Evolutionary conservation across 139 green algal genomes (phyloP), one percentile per base, ranked within the genome.

Genomic region (Chlorella sp.): DNA sequence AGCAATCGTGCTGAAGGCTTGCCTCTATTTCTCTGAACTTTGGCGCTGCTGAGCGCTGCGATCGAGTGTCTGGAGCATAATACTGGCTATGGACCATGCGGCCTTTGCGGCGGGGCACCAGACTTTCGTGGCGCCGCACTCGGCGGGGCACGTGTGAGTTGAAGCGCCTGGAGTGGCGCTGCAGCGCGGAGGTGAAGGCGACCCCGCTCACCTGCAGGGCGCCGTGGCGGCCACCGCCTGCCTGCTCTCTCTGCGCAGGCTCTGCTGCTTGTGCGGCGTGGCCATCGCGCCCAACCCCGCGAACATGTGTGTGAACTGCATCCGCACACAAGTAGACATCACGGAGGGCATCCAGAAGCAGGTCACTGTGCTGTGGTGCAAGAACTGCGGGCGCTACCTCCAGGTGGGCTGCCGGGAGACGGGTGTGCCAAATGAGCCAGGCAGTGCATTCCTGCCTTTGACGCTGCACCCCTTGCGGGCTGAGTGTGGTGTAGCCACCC

Each of bases 271-370:
- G 31, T 99, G 96, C 79, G 96, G 95, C 67, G 87, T 89, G 23
- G 45, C 58, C 71, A 99, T 98, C 56, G 69, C 76, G 0, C 86
- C 95, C 38, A 99, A 99, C 82, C 92, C 95, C 12, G 89, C 95
- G 25, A 98, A 98, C 83, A 98, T 99, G 96, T 99, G 96, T 83
- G 93, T 98, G 17, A 97, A 95, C 74, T 99, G 96, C 90, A 94
- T 99, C 19, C 87, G 90, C 19, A 91, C 87, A 0, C 95, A 99
- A 85, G 92, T 99, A 17, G 96, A 99, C 82, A 98, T 99, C 81
- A 98, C 96, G 5, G 94, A 97, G 29, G 91, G 90, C 46, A 92
- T 99, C 48, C 91, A 97, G 71, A 98, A 98, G 79, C 85, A 93
- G 81, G 83, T 93, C n/a, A 95, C 87, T 25, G 77, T 98, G 42